Evolutionary conservation across 2,329 filamentous ascomycete species (phyloP), one percentile per base, ranked within the genome.

Genomic region (Chrysosporium keratinophilum): DNA sequence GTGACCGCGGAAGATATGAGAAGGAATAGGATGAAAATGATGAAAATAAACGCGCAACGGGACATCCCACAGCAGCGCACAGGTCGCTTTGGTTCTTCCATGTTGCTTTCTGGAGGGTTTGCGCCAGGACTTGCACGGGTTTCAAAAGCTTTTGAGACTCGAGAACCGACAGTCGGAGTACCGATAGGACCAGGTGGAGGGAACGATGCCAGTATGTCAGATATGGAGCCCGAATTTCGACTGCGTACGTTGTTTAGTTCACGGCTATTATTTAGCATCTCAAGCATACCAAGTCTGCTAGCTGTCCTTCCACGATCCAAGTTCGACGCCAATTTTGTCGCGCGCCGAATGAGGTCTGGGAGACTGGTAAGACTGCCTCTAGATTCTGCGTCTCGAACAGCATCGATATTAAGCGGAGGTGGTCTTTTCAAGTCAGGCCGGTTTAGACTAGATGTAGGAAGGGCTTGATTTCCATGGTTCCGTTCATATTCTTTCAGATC

Each of bases 281-380:
- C 71, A 69, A 78, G 61, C 59, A 79, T 67, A 15, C 76, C 78
- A 5, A 80, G 61, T 54, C 78, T 73, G 63, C 80, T 83, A 11
- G 81, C 81, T 17, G 82, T 83, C 59, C 72, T 84, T 11, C 91
- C 91, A 59, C 83, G 83, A 63, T 97, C 91, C 55, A 98, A 83
- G 69, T 95, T 89, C 0, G 87, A 81, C 14, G 90, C 91, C 37
- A 97, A 74, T 59, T 82, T 82, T 0, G 91, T 97, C 10, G 93
- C 93, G 61, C 93, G 81, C 63, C 82, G 79, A 60, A 98, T 97
- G 56, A 98, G 74, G 66, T 97, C 93, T 0, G 90, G 86, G 56
- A 98, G 74, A 69, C 90, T 96, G 1, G 93, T 97, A 58, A 95
- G 76, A 66, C 90, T 96, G 3, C 88, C 90, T 63, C 93, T 81